phyloP scores from a whole-genome alignment of 805 yeast genomes.

The Candida railenensis region DNA sequence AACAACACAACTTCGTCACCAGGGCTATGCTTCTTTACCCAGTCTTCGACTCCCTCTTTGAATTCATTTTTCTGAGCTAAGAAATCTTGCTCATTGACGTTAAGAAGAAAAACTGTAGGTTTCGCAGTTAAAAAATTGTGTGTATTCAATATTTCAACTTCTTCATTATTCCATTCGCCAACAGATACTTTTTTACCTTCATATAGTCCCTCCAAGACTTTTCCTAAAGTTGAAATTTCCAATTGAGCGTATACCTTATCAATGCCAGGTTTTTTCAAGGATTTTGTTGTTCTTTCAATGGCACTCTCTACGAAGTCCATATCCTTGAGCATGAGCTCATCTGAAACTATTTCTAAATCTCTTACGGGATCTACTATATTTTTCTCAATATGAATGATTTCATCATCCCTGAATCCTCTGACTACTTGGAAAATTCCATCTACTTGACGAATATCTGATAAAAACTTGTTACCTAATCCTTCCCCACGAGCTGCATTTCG shows the following conservation, averaged over 20 bases:
- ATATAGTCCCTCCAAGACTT: conserved; percentile 31
- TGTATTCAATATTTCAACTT: conserved; percentile 64
- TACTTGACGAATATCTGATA: conserved; percentile 66
- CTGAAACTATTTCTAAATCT: conserved; percentile 61
- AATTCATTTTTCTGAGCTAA: conserved; percentile 51
- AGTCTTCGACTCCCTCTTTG: conserved; percentile 48
- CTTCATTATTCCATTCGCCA: conserved; percentile 59
- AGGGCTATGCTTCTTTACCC: conserved; percentile 71
- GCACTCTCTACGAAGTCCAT: conserved; percentile 61
- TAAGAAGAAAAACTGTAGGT: conserved; percentile 78
- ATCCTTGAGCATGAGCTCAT: conserved; percentile 60
- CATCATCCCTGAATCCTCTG: conserved; percentile 61
- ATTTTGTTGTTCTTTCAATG: conserved; percentile 28
- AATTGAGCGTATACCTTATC: conserved; percentile 22
- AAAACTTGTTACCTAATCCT: conserved; percentile 73
- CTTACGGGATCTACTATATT: conserved; percentile 57
- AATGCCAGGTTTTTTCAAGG: conserved; percentile 27
- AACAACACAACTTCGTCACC: conserved; percentile 41
- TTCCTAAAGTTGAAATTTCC: conserved; percentile 31
- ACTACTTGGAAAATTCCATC: conserved; percentile 73
- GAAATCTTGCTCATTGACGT: conserved; percentile 72
- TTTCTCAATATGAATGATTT: conserved; percentile 66
- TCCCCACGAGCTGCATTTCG: conserved; percentile 63
- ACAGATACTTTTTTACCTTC: conserved; percentile 61
- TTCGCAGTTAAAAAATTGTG: conserved; percentile 81